Conservation (phyloP, 2,329 filamentous ascomycete genomes). For the Botrytis tulipae region DNA sequence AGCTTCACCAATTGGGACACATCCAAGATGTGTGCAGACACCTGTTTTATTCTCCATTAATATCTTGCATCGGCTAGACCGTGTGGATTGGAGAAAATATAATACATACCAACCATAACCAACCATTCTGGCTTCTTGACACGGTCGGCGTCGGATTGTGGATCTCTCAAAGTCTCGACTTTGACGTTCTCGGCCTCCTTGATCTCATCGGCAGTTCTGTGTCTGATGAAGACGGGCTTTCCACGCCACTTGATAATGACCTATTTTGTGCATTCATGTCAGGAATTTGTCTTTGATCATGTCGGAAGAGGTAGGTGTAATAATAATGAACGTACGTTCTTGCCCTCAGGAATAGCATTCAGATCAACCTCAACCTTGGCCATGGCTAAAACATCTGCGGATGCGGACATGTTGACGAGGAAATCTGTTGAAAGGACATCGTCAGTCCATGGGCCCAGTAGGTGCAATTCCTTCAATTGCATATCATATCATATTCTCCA, state of each 20-base stretch:
- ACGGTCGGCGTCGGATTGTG: constrained; percentile 85
- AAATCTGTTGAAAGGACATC: constrained; percentile 67
- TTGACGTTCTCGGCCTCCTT: constrained; percentile 89
- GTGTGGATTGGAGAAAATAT: not conserved
- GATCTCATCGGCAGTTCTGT: constrained; percentile 92
- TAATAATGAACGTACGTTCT: constrained; percentile 79
- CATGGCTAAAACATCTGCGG: constrained; percentile 96
- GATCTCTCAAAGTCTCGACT: constrained; percentile 81
- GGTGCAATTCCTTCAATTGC: constrained; percentile 23
- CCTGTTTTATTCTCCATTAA: constrained; percentile 49
- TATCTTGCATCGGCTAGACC: constrained; percentile 27
- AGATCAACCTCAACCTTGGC: constrained; percentile 99
- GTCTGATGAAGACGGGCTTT: constrained; percentile 99
- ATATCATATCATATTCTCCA: not conserved
- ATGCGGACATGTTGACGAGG: constrained; percentile 99
- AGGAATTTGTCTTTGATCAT: not conserved
- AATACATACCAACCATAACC: constrained; percentile 81
- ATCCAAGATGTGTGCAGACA: constrained; percentile 98
- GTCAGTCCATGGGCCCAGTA: constrained; percentile 10
- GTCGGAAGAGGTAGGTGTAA: not conserved
- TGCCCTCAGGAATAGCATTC: constrained; percentile 90
- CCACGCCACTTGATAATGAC: constrained; percentile 99
- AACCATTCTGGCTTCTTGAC: constrained; percentile 99
- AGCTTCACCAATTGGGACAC: constrained; percentile 97
- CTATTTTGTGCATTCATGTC: constrained; percentile 44